Evolutionary conservation across 2,329 filamentous ascomycete genomes (phyloP).

Genomic region (Colletotrichum cuscutae): DNA sequence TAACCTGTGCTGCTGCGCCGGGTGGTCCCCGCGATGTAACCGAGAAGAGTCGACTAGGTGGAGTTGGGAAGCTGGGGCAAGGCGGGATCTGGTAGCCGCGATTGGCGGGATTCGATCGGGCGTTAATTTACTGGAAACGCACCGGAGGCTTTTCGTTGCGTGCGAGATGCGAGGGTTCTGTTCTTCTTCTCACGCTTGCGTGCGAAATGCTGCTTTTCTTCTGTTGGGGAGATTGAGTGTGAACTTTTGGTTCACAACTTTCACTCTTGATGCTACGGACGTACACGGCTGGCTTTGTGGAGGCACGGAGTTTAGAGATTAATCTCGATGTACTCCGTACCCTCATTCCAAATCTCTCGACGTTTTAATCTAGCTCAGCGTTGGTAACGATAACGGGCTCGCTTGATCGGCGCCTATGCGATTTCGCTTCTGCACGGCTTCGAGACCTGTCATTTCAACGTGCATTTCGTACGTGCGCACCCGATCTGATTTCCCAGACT

Average conservation of each 20-base stretch:
- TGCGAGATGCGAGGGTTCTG: background rate
- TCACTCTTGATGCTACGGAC: background rate
- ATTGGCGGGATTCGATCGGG: constrained; percentile 33
- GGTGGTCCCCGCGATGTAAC: background rate
- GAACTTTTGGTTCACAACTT: background rate
- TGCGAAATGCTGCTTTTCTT: background rate
- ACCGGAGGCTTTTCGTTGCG: background rate
- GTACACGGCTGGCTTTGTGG: background rate
- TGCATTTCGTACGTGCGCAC: background rate
- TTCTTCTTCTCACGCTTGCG: background rate
- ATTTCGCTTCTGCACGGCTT: background rate
- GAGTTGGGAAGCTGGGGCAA: background rate
- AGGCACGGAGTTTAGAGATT: background rate
- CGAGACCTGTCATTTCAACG: background rate
- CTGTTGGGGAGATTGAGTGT: background rate
- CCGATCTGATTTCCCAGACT: background rate
- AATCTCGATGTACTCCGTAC: too few relatives aligned
- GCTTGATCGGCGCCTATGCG: background rate
- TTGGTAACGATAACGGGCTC: background rate
- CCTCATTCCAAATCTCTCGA: background rate
- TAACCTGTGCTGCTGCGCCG: background rate
- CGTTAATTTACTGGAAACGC: background rate
- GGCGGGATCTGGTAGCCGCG: constrained; percentile 32
- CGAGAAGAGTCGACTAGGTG: background rate
- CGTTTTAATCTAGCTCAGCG: background rate